These are phyloP conservation scores for Paecilomyces niveus DNA, from an alignment of 2,329 filamentous ascomycete species.

Conservation along the genomic window DNA sequence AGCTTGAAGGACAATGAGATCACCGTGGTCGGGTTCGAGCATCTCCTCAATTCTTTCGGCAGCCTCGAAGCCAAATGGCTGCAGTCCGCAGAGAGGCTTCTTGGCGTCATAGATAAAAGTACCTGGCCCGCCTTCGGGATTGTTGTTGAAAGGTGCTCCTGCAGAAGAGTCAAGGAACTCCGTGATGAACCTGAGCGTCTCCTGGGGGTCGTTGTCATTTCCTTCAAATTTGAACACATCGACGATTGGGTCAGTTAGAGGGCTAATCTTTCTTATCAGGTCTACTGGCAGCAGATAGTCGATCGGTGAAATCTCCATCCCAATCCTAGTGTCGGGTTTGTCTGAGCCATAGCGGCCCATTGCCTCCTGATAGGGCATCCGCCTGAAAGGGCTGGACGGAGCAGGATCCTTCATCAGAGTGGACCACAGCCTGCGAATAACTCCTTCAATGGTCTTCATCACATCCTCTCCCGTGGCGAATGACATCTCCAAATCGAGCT, in stretches of 20 bases:
- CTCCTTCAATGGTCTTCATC: slow-evolving; percentile 48
- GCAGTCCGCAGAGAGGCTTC: slow-evolving; percentile 69
- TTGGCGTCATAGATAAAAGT: slow-evolving; percentile 68
- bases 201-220: slow-evolving; percentile 41
- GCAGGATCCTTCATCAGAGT: slow-evolving; percentile 40
- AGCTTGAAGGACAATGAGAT: slow-evolving; percentile 75
- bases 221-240: slow-evolving; percentile 63
- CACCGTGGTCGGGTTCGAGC: slow-evolving; percentile 58
- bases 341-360: slow-evolving; percentile 81
- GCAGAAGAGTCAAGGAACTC: slow-evolving; percentile 64
- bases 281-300: slow-evolving; percentile 56
- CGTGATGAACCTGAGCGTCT: slow-evolving; percentile 56
- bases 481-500: slow-evolving; percentile 90
- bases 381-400: slow-evolving; percentile 44
- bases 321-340: slow-evolving; percentile 82
- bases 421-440: slow-evolving; percentile 52
- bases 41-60: slow-evolving; percentile 50
- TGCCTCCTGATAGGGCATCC: slow-evolving; percentile 65
- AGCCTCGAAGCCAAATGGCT: slow-evolving; percentile 68
- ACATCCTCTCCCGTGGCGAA: slow-evolving; percentile 69
- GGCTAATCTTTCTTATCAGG: slow-evolving; percentile 68
- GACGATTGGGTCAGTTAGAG: slow-evolving; percentile 60
- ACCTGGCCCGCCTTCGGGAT: slow-evolving; percentile 70
- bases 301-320: slow-evolving; percentile 59
- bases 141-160: slow-evolving; percentile 54